Percentiles rank a stretch among this genome's conserved stretches.
These are phyloP conservation scores for Zygoascus tannicola DNA, from an alignment of 805 yeast genomes.

Conservation along the genomic window DNA sequence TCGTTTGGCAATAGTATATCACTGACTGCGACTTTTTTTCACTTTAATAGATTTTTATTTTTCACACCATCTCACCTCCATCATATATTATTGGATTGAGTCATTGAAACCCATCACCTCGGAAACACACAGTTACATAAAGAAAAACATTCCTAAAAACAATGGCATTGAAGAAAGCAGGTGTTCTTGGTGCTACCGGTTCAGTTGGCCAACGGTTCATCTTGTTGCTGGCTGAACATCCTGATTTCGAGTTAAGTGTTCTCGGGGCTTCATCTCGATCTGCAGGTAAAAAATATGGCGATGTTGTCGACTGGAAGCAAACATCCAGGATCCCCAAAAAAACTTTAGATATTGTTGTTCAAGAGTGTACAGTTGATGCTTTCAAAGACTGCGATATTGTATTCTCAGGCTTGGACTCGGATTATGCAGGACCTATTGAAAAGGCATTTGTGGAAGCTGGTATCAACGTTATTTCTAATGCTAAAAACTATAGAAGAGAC, in stretches of 20 bases:
- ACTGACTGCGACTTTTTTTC: too few relatives aligned
- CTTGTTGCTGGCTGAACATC: constrained; percentile 72
- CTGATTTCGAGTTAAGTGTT: constrained; percentile 74
- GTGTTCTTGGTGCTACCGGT: constrained; percentile 97
- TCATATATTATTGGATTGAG: too few relatives aligned
- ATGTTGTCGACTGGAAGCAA: constrained; percentile 93
- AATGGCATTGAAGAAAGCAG: constrained; percentile 31
- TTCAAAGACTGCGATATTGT: constrained; percentile 90
- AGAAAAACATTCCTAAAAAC: neutral
- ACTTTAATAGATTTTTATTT: too few relatives aligned
- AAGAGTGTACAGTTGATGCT: constrained; percentile 65
- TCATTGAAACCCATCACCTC: too few relatives aligned
- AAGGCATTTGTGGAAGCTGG: constrained; percentile 75
- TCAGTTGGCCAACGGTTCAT: constrained; percentile 96
- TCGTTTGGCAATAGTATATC: too few relatives aligned
- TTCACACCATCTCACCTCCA: too few relatives aligned
- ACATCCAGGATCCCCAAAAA: constrained; percentile 66
- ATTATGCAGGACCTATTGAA: constrained; percentile 88
- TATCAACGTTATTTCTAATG: constrained; percentile 80
- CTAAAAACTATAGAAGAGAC: constrained; percentile 89
- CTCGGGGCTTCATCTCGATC: constrained; percentile 92
- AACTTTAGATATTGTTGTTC: constrained; percentile 55
- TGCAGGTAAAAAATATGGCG: constrained; percentile 78
- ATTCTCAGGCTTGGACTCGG: constrained; percentile 90
- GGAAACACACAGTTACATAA: too few relatives aligned